A percentile compares a stretch with the other conserved stretches of the same genome.
Conservation (phyloP, 1,284 basidiomycete species). For the Grifola frondosa region DNA sequence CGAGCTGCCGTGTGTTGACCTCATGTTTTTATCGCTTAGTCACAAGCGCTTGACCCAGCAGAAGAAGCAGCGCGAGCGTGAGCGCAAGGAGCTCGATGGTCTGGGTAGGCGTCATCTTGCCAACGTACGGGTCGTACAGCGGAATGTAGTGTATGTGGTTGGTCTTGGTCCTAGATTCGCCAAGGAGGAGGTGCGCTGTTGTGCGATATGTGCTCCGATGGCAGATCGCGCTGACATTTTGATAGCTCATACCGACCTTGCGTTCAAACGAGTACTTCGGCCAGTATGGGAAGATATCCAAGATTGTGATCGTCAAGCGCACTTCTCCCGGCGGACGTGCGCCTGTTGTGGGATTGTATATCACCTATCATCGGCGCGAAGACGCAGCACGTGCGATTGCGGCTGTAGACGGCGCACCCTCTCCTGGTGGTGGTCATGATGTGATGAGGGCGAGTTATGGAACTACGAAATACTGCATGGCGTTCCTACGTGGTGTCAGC, state of each 20-base stretch:
- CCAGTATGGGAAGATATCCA: conserved; percentile 97
- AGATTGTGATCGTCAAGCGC: conserved; percentile 92
- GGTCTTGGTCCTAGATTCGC: conserved; percentile 89
- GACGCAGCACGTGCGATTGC: conserved; percentile 94
- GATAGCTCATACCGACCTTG: conserved; percentile 89
- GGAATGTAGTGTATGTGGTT: conserved; percentile 95
- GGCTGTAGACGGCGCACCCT: conserved; percentile 88
- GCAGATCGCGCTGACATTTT: conserved; percentile 14
- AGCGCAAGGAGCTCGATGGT: conserved; percentile 92
- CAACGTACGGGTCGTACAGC: conserved; percentile 95
- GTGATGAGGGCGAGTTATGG: conserved; percentile 93
- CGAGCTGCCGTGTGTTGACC: conserved; percentile 6
- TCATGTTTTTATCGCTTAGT: conserved; percentile 42
- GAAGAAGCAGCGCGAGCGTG: conserved; percentile 91
- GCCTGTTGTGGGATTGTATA: conserved; percentile 90
- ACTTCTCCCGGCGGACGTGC: conserved; percentile 71
- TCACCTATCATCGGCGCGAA: conserved; percentile 93
- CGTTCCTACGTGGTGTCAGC: conserved; percentile 84
- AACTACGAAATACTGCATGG: conserved; percentile 98
- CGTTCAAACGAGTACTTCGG: conserved; percentile 98
- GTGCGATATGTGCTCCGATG: conserved; percentile 4
- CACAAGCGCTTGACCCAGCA: conserved; percentile 95
- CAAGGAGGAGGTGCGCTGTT: conserved; percentile 85
- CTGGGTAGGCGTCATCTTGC: conserved; percentile 87
- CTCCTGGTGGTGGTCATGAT: conserved; percentile 77